A percentile compares a stretch with the other conserved stretches of the same genome.
Conservation (phyloP, 345 rosid genomes). For the Ceriops zippeliana region DNA sequence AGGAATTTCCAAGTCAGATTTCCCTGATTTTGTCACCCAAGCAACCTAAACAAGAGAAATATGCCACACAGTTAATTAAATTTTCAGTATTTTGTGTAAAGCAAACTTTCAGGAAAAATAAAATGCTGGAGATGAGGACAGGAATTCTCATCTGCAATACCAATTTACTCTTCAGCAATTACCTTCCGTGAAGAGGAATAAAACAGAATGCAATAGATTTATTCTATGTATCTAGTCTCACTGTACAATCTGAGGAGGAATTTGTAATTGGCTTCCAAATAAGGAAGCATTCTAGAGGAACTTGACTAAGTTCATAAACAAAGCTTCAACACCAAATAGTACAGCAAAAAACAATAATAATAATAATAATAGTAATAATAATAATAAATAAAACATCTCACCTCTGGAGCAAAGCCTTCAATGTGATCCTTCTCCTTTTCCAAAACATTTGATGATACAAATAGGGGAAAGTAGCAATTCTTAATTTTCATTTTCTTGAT, state of each 20-base stretch:
- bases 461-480: slow-evolving; percentile 94
- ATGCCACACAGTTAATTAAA: neutral
- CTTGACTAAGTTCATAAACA: neutral
- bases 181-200: no score
- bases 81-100: neutral
- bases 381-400: slow-evolving; percentile 25
- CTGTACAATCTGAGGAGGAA: neutral
- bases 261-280: neutral
- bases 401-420: slow-evolving; percentile 98
- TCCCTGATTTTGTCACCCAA: slow-evolving; percentile 93
- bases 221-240: neutral
- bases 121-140: neutral
- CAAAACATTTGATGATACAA: slow-evolving; percentile 80
- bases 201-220: neutral
- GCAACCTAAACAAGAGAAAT: slow-evolving; percentile 62
- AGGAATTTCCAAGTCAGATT: slow-evolving; percentile 84
- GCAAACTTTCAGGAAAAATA: neutral
- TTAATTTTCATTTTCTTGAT: slow-evolving; percentile 89
- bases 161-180: no score
- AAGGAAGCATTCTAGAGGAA: neutral
- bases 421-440: slow-evolving; percentile 93
- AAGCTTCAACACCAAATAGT: neutral
- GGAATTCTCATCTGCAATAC: neutral
- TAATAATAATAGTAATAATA: no score
- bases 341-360: no score